These are phyloP conservation scores for Myxozyma vanderwaltii DNA, from an alignment of 805 yeast genomes.

Conservation along the genomic window DNA sequence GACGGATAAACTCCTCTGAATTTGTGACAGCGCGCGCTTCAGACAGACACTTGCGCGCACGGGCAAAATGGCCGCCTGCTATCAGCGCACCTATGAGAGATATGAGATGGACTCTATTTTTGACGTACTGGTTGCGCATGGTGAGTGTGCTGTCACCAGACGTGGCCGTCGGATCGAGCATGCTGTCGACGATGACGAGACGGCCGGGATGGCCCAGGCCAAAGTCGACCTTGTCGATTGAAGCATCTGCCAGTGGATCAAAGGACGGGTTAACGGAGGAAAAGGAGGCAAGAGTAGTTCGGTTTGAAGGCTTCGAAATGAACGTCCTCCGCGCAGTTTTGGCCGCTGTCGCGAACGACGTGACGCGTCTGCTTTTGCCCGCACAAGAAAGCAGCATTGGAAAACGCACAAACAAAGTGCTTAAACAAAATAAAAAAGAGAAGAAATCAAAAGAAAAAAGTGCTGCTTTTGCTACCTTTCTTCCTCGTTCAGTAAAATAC, in stretches of 20 bases:
- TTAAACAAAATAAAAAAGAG: neutral
- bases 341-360: neutral
- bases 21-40: constrained; percentile 16
- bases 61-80: constrained; percentile 24
- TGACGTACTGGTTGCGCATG: constrained; percentile 13
- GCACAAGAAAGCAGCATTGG: neutral
- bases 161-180: constrained; percentile 1
- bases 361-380: neutral
- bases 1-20: constrained; percentile 21
- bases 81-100: constrained; percentile 36
- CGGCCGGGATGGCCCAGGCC: constrained; percentile 11
- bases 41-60: constrained; percentile 30
- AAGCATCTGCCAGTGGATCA: constrained; percentile 1
- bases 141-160: neutral
- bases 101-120: constrained; percentile 14
- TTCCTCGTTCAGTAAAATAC: too few relatives aligned
- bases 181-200: constrained; percentile 21
- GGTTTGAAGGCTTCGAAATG: neutral
- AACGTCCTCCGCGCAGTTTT: neutral
- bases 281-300: neutral
- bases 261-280: neutral
- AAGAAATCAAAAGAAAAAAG: too few relatives aligned
- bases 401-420: neutral
- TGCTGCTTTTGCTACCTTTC: neutral
- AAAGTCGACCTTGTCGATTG: constrained; percentile 1